A percentile compares a stretch with the other conserved stretches of the same genome.
Conservation (phyloP, 371 early-diverging fungal genomes). For the Apophysomyces elegans region DNA sequence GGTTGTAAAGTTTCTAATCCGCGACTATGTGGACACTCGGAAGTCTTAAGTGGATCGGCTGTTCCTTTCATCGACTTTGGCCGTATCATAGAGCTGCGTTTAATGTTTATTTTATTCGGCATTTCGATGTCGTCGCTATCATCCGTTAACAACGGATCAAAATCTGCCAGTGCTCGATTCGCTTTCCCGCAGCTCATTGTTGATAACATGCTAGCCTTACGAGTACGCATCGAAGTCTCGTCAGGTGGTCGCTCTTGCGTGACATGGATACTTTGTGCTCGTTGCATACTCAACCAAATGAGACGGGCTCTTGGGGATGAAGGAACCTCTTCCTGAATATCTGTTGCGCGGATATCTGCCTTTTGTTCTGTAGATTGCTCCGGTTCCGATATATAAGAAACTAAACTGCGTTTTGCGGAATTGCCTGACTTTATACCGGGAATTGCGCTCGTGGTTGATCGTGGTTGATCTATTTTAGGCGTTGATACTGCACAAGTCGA, state of each 20-base stretch:
- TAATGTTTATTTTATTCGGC: conserved; percentile 1
- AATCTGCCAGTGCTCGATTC: conserved; percentile 15
- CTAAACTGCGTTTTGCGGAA: background rate
- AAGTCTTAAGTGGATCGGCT: background rate
- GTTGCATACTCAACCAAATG: conserved; percentile 1
- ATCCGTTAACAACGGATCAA: conserved; percentile 13
- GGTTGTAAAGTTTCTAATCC: background rate
- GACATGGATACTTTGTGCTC: conserved; percentile 7
- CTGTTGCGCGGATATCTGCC: background rate
- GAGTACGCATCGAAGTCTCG: background rate
- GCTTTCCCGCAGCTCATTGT: conserved; percentile 14
- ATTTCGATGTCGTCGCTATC: background rate
- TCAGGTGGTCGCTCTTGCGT: conserved; percentile 7
- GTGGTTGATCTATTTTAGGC: conserved; percentile 2
- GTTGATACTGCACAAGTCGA: background rate
- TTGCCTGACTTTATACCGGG: conserved; percentile 8
- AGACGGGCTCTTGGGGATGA: conserved; percentile 8
- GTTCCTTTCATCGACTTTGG: background rate
- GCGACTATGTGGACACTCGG: background rate
- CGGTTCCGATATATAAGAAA: background rate
- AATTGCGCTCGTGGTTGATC: conserved; percentile 8
- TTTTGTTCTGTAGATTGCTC: background rate
- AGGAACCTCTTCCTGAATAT: conserved; percentile 6
- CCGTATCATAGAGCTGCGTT: background rate
- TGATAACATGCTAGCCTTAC: conserved; percentile 17